phyloP scores from a whole-genome alignment of 306 rosid species.

The Aeschynomene evenia region DNA sequence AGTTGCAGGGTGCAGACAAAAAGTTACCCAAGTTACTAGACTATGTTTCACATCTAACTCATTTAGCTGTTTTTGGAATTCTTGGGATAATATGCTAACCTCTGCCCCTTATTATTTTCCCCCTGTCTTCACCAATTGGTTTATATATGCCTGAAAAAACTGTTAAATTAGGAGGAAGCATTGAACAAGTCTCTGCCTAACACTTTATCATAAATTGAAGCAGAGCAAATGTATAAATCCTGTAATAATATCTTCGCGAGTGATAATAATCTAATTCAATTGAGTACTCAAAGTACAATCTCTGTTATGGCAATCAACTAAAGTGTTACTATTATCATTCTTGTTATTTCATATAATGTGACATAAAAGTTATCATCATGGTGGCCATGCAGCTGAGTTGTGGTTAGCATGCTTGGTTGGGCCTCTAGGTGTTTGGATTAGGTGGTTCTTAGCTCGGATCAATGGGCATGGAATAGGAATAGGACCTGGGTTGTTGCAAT shows the following conservation, averaged over 20 bases:
- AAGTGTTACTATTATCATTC: neutral
- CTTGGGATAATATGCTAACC: slow-evolving; percentile 21
- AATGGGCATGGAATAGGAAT: slow-evolving; percentile 72
- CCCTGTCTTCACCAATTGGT: neutral
- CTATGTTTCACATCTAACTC: neutral
- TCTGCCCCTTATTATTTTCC: neutral
- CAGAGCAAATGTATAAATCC: neutral
- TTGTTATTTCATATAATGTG: too few species aligned
- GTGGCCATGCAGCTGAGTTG: slow-evolving; percentile 37
- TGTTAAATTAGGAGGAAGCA: too few species aligned
- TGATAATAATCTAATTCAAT: neutral
- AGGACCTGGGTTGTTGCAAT: slow-evolving; percentile 51
- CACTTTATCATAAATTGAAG: neutral
- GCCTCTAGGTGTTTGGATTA: slow-evolving; percentile 77
- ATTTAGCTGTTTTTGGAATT: neutral
- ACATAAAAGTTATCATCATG: too few species aligned
- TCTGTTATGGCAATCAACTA: neutral
- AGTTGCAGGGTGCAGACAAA: neutral
- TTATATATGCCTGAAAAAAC: neutral
- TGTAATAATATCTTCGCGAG: neutral
- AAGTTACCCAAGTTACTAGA: slow-evolving; percentile 3
- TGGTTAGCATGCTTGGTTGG: slow-evolving; percentile 83
- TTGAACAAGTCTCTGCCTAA: neutral
- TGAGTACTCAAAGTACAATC: neutral
- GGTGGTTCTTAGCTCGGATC: slow-evolving; percentile 71